phyloP scores from a whole-genome alignment of 2,329 filamentous ascomycete species.

The Penicillium brasilianum region DNA sequence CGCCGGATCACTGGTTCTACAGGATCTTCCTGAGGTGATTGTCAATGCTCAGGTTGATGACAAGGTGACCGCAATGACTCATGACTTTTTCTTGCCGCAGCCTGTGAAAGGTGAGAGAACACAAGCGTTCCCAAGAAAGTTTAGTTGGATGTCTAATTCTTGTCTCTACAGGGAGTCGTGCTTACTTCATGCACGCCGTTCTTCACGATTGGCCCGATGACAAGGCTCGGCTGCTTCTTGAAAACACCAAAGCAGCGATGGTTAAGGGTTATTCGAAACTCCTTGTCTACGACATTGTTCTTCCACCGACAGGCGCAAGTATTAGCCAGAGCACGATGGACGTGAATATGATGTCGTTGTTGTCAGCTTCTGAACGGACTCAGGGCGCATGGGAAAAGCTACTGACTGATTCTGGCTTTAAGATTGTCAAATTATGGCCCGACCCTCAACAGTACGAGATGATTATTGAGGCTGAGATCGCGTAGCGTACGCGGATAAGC shows the following conservation, averaged over 20 bases:
- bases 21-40: constrained; percentile 33
- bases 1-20: neutral
- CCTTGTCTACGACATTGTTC: neutral
- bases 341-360: neutral
- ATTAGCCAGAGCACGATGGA: neutral
- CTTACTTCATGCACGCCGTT: neutral
- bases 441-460: neutral
- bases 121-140: too few relatives aligned
- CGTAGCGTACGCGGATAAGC: neutral
- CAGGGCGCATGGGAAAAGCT: neutral
- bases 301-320: neutral
- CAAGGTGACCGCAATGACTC: constrained; percentile 30
- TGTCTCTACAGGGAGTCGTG: neutral
- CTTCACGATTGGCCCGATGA: neutral
- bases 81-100: constrained; percentile 38
- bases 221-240: neutral
- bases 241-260: neutral
- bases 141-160: neutral
- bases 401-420: neutral
- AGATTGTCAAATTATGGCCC: neutral
- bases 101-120: constrained; percentile 29
- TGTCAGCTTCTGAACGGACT: neutral
- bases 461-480: neutral
- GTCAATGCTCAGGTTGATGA: constrained; percentile 31
- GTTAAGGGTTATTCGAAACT: neutral